Evolutionary conservation across 2,329 filamentous ascomycete genomes (phyloP), one percentile per base, ranked within the genome.

Genomic region (Coleophoma crateriformis): DNA sequence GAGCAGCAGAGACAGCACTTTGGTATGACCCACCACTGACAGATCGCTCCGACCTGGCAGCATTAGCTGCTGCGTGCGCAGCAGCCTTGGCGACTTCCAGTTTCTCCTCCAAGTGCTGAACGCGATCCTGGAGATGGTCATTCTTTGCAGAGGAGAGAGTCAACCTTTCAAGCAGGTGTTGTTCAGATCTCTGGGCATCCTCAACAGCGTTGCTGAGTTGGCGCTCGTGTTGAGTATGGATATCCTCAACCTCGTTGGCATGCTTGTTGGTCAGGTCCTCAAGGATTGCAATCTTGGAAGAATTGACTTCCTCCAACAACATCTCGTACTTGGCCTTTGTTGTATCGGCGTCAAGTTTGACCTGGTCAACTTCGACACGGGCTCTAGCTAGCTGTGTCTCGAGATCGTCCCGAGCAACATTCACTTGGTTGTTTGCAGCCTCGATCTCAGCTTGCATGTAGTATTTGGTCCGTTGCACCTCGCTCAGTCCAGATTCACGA

Each of bases 41-140:
- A 33, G 44, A 33, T 27, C 41, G 22, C 10, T 35, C 44, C 17
- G 73, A 74, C 65, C 83, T 83, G 39, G 86, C 87, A 33, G 88
- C 90, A 67, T 86, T 80, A 14, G 82, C 90, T 14, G 91, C 92
- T 35, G 90, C 90, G 52, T 83, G 82, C 10, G 90, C 91, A 33
- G 91, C 91, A 63, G 90, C 84, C 65, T 91, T 91, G 20, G 92
- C 86, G 58, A 97, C 87, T 59, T 95, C 86, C 14, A 99, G 79
- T 67, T 90, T 92, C 67, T 96, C 91, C 66, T 96, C 90, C 1
- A 97, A 76, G 60, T 95, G 87, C 4, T 79, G 70, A 22, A 96
- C 81, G 59, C 88, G 89, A 60, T 96, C 91, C 65, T 95, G 86
- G 19, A 95, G 80, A 65, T 95, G 87, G 59, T 90, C 83, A 4